Conservation (phyloP, 805 yeast species). For the Naumovozyma baii region DNA sequence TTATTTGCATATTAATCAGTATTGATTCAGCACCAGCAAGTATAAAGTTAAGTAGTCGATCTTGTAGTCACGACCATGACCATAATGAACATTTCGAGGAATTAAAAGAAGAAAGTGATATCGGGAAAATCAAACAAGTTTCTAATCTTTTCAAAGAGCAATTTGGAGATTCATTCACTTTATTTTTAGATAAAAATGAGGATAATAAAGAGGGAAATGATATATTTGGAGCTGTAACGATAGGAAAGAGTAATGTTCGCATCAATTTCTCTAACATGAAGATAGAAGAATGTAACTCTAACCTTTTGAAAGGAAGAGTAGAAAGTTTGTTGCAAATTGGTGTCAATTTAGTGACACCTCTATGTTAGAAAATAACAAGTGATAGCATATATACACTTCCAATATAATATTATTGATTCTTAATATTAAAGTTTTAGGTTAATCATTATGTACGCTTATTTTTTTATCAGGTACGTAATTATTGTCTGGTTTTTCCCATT, state of each 20-base stretch:
- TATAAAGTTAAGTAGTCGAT: conserved; percentile 68
- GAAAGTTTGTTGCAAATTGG: conserved; percentile 74
- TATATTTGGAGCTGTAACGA: conserved; percentile 46
- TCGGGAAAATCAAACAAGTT: conserved; percentile 44
- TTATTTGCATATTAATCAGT: conserved; percentile 79
- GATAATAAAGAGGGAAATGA: conserved; percentile 11
- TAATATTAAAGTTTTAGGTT: no score
- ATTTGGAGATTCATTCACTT: conserved; percentile 66
- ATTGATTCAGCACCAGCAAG: conserved; percentile 94
- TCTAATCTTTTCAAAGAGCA: conserved; percentile 64
- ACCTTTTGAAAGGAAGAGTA: conserved; percentile 71
- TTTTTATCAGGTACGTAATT: no score
- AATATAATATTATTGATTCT: no score
- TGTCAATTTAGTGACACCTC: conserved; percentile 72
- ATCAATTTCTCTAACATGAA: conserved; percentile 55
- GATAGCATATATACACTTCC: no score
- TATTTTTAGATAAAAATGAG: conserved; percentile 11
- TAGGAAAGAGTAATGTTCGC: conserved; percentile 68
- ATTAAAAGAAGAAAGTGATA: conserved; percentile 11
- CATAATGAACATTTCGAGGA: conserved; percentile 17
- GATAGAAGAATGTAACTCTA: conserved; percentile 60
- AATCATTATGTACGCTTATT: not conserved
- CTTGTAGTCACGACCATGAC: conserved; percentile 38
- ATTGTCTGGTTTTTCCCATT: not conserved
- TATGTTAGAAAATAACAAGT: conserved; percentile 35